phyloP scores from a whole-genome alignment of 1,284 basidiomycete genomes.

The Gomphus bonarii region DNA sequence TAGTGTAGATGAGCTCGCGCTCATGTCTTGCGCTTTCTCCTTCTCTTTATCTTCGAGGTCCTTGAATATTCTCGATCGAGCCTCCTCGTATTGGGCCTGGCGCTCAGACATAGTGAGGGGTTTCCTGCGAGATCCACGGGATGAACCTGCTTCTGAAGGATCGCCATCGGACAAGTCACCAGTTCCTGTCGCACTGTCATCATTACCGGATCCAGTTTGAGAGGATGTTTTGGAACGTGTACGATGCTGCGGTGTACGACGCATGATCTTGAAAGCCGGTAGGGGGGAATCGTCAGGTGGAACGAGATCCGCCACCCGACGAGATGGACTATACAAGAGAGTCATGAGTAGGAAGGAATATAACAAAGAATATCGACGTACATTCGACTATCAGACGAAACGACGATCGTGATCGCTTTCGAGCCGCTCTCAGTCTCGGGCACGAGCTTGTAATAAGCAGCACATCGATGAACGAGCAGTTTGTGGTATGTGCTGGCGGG shows the following conservation, averaged over 20 bases:
- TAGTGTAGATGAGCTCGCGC: slow-evolving; percentile 62
- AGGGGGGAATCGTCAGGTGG: slow-evolving; percentile 58
- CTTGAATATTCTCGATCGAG: slow-evolving; percentile 74
- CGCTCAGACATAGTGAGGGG: slow-evolving; percentile 69
- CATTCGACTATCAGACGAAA: slow-evolving; percentile 60
- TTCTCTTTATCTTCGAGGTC: slow-evolving; percentile 66
- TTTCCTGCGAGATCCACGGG: slow-evolving; percentile 50
- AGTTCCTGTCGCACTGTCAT: slow-evolving; percentile 29
- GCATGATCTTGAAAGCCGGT: slow-evolving; percentile 79
- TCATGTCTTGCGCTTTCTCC: slow-evolving; percentile 63
- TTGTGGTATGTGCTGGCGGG: slow-evolving; percentile 72
- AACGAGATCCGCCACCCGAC: slow-evolving; percentile 65
- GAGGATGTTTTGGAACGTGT: slow-evolving; percentile 43
- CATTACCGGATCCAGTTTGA: slow-evolving; percentile 53
- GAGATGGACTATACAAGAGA: slow-evolving; percentile 40
- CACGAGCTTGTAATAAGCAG: slow-evolving; percentile 59
- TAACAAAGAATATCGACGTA: slow-evolving; percentile 27
- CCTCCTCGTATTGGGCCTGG: slow-evolving; percentile 74
- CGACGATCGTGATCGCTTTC: slow-evolving; percentile 49
- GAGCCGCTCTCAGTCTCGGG: slow-evolving; percentile 56
- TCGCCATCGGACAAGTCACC: slow-evolving; percentile 65
- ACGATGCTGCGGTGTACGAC: slow-evolving; percentile 42
- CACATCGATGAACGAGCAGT: slow-evolving; percentile 72
- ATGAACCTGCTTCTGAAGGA: slow-evolving; percentile 67
- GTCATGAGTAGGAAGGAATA: slow-evolving; percentile 7